Evolutionary conservation across 192 early-diverging fungal species (phyloP).

Genomic region (Dissophora globulifera): DNA sequence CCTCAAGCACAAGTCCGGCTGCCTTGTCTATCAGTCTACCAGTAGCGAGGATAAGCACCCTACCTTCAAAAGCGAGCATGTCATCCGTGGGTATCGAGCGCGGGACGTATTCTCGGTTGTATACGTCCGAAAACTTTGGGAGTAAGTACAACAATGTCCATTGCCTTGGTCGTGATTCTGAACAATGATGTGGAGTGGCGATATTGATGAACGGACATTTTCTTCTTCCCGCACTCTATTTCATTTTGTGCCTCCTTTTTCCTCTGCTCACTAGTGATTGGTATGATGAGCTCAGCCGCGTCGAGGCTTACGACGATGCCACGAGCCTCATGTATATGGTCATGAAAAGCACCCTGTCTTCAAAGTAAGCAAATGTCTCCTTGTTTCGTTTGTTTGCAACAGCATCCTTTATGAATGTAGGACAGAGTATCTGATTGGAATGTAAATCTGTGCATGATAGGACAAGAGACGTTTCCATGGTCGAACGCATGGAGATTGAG

Average conservation of each 20-base stretch:
- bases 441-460: neutral
- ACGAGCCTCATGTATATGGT: constrained; percentile 52
- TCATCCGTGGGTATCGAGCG: constrained; percentile 60
- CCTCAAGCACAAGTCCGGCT: constrained; percentile 62
- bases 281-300: constrained; percentile 46
- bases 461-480: constrained; percentile 43
- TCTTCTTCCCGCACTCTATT: neutral
- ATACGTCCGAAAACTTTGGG: constrained; percentile 66
- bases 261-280: constrained; percentile 39
- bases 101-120: constrained; percentile 67
- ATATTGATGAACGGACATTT: neutral
- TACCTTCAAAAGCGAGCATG: constrained; percentile 61
- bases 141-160: no score
- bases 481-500: constrained; percentile 59
- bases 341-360: constrained; percentile 47
- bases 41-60: constrained; percentile 60
- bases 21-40: constrained; percentile 61
- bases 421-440: neutral
- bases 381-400: no score
- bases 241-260: neutral
- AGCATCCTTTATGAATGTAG: no score
- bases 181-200: no score
- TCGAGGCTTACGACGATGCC: constrained; percentile 46
- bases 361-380: constrained; percentile 33
- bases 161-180: no score